Conservation (phyloP, 1,139 yeast genomes). For the Kodamaea alishanica region DNA sequence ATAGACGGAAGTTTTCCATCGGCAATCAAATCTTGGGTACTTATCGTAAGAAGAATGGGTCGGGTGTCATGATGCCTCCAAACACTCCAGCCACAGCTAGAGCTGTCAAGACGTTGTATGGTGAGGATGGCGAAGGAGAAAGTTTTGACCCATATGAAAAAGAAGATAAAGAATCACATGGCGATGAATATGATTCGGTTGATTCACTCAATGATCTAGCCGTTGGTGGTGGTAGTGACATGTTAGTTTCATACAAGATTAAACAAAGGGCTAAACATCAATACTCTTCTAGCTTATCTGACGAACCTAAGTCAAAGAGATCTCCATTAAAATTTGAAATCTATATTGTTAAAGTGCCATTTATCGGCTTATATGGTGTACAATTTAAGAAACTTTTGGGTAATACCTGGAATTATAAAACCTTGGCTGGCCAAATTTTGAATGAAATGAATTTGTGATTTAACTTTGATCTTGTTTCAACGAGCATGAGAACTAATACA, state of each 20-base stretch:
- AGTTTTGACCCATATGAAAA: constrained; percentile 23
- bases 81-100: constrained; percentile 51
- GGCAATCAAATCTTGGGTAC: constrained; percentile 51
- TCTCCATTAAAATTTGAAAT: constrained; percentile 82
- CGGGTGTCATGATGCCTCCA: constrained; percentile 44
- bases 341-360: constrained; percentile 87
- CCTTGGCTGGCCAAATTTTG: constrained; percentile 84
- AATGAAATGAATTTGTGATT: constrained; percentile 63
- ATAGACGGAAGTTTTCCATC: constrained; percentile 60
- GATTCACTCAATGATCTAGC: constrained; percentile 53
- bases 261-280: constrained; percentile 48
- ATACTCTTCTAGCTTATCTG: constrained; percentile 26
- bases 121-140: constrained; percentile 35
- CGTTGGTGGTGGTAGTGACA: constrained; percentile 59
- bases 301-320: constrained; percentile 22
- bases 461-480: not conserved
- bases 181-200: constrained; percentile 54
- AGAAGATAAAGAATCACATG: constrained; percentile 23
- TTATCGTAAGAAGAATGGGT: constrained; percentile 46
- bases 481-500: too few relatives aligned
- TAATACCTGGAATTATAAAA: constrained; percentile 93
- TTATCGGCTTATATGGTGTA: constrained; percentile 87
- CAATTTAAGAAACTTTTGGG: constrained; percentile 93
- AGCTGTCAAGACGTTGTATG: constrained; percentile 33
- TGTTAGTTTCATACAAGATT: constrained; percentile 57